Base-by-base conservation (phyloP, 2,329 filamentous ascomycete genomes). In the Dichotomopilus funicola region DNA sequence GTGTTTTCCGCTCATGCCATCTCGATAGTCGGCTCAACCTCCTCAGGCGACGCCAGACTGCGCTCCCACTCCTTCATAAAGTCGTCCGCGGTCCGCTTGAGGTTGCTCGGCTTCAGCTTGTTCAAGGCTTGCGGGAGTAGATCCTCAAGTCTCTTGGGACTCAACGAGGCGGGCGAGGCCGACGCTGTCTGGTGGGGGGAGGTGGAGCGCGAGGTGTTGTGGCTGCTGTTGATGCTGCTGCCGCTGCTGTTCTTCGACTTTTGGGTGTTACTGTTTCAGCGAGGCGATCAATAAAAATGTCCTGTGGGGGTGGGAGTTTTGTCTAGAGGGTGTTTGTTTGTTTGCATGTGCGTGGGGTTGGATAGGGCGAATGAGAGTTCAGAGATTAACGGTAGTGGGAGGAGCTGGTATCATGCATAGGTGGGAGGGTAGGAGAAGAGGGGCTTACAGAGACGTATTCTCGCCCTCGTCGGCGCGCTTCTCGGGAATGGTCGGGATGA, bases 61-160 rank as follows among this genome's bases (percentile, higher is more conserved):
- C 84, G 89, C 73, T 97, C 92, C 89, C 90, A 95, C 67, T 96
- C 91, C 61, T 85, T 87, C 83, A 96, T 90, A 55, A 96, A 77
- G 59, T 87, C 88, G 38, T 85, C 88, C n/a, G 91, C 89, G 0
- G 89, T 92, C 40, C 84, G 81, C 68, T 90, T 89, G 63, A 96
- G 74, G 64, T 89, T 91, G 62, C 83, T 85, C 0, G 91, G 88
- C 7, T 83, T 81, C 43, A 91, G 73, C 61, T 86, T 84, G 67
- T 85, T 85, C 54, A 95, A 78, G 48, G 86, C 80, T 49, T 85
- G 85, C 73, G 89, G 89, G 34, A 87, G 68, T 56, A 83, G 68
- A 65, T 85, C 74, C 68, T 80, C 77, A 38, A 81, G 69, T 64
- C 75, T 77, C 58, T 72, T 72, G 19, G 73, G 66, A 45, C 52